Conservation (phyloP, 176 grass and related monocot genomes). For the Canna indica region DNA sequence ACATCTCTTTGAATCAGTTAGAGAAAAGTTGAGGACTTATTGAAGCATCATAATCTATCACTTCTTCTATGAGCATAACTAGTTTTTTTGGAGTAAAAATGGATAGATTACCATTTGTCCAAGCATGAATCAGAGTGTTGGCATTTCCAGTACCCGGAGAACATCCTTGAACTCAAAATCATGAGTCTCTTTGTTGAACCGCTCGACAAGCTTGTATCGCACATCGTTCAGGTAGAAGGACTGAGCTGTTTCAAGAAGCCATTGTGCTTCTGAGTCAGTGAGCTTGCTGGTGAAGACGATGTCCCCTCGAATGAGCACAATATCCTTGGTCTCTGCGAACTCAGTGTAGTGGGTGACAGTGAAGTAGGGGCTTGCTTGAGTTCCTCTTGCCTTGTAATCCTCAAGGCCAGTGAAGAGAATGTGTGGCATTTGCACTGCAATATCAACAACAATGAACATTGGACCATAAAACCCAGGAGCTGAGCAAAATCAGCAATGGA, state of each 20-base stretch:
- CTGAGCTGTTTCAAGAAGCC: constrained; percentile 68
- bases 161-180: constrained; percentile 90
- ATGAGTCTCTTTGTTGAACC: constrained; percentile 74
- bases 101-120: not conserved
- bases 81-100: not conserved
- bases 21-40: not conserved
- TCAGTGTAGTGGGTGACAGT: constrained; percentile 74
- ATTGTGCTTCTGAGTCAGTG: constrained; percentile 64
- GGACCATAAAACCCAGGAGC: not conserved
- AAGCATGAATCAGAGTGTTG: constrained; percentile 39
- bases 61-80: not conserved
- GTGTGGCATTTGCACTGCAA: constrained; percentile 72
- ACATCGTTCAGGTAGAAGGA: constrained; percentile 86
- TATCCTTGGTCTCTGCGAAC: constrained; percentile 68
- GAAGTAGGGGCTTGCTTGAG: constrained; percentile 85
- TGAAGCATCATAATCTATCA: not conserved
- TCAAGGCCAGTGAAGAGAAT: constrained; percentile 92
- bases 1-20: not conserved
- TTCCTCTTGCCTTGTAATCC: constrained; percentile 95
- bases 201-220: constrained; percentile 69
- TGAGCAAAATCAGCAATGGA: not conserved
- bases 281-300: constrained; percentile 89
- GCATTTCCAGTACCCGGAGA: constrained; percentile 78
- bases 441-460: constrained; percentile 14
- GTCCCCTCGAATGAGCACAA: constrained; percentile 69